Evolutionary conservation across 1,284 basidiomycete species (phyloP), one percentile per base, ranked within the genome.

Genomic region (Trichosporon coremiiforme): DNA sequence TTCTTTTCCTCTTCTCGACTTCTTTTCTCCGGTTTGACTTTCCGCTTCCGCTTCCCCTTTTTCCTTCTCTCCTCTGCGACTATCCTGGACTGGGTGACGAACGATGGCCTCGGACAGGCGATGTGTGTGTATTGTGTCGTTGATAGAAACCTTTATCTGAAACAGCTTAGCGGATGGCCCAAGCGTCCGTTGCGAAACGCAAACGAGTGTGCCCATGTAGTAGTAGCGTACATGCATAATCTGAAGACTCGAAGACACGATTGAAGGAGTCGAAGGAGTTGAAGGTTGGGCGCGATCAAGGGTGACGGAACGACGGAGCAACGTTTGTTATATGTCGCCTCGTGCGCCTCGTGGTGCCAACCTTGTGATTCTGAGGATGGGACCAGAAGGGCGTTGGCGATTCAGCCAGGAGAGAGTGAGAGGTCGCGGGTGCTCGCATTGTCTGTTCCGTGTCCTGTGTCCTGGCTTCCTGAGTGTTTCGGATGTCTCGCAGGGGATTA

Each of bases 141-240:
- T 53, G 20, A 2, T 53, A 53, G 47, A 53, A 53, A 33, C 33
- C 33, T 9, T 20, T 53, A 53, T 22, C 20, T 53, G 47, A 53
- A 53, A 53, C 20, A 45, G 41, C 41, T 17, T 22, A 5, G 9
- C 20, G n/a, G 20, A 53, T 5, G 47, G n/a, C 20, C 47, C 15
- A 5, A 7, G n/a, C 20, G 47, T 53, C 47, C 15, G 47, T n/a
- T 4, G 47, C 20, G n/a, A 22, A 20, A 15, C 47, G 47, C 20
- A 53, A 22, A 22, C 20, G 47, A 22, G 20, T 53, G 47, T 53
- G 47, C 47, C 47, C 47, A 53, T 53, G 47, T 53, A 53, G 47
- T 53, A 53, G 47, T 53, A 53, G 47, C 47, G 47, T 53, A 53
- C 47, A 53, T 53, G 47, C 47, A 53, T 53, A 53, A 53, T 53